phyloP scores from a whole-genome alignment of 331 rosid species.

The Erythrophleum ivorense region DNA sequence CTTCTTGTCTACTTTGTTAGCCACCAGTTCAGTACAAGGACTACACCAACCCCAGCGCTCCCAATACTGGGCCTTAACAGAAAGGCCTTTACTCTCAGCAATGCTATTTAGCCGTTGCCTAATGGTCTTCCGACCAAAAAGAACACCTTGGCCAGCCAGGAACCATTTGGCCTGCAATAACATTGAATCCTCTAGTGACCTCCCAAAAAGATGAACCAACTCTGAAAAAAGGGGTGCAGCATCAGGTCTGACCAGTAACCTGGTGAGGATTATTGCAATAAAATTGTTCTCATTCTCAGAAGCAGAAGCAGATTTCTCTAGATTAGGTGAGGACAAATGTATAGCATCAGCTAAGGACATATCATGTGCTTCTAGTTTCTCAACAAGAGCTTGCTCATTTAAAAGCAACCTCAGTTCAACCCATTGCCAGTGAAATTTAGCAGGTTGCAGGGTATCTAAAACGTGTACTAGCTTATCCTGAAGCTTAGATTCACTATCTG shows the following conservation, averaged over 20 bases:
- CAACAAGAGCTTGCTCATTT: constrained; percentile 86
- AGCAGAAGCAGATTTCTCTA: constrained; percentile 66
- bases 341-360: constrained; percentile 76
- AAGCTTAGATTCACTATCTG: constrained; percentile 63
- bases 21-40: constrained; percentile 51
- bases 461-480: constrained; percentile 74
- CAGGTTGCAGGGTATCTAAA: constrained; percentile 84
- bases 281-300: constrained; percentile 90
- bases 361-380: constrained; percentile 63
- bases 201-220: constrained; percentile 85
- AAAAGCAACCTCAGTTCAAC: constrained; percentile 89
- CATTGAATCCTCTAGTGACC: constrained; percentile 86
- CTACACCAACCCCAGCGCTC: constrained; percentile 88
- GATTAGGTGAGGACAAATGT: constrained; percentile 68
- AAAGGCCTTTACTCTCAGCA: constrained; percentile 68
- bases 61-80: constrained; percentile 68
- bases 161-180: constrained; percentile 92
- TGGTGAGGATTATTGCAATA: constrained; percentile 76
- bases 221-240: constrained; percentile 91
- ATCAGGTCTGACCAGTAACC: constrained; percentile 94
- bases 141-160: constrained; percentile 79
- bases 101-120: constrained; percentile 68
- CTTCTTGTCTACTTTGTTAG: constrained; percentile 56
- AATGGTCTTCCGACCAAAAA: constrained; percentile 84
- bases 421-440: constrained; percentile 98